Evolutionary conservation across 208 protist genomes (phyloP).

Genomic region (Phytomonas serpens): DNA sequence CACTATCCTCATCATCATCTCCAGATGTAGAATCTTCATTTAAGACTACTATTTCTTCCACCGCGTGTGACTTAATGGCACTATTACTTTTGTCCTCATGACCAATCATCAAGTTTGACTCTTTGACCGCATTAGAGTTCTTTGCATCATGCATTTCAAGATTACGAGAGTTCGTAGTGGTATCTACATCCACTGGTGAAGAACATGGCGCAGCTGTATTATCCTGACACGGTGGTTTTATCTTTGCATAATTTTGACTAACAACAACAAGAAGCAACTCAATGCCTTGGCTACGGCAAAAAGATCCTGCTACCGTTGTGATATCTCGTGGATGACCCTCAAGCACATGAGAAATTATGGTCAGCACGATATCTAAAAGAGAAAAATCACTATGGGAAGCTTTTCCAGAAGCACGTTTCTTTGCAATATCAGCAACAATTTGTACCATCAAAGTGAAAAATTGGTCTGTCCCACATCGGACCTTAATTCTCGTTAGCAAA

Average conservation of each 20-base stretch:
- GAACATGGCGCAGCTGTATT: neutral
- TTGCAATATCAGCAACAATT: slow-evolving; percentile 65
- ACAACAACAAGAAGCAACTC: slow-evolving; percentile 79
- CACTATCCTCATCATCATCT: slow-evolving; percentile 16
- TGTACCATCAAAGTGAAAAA: slow-evolving; percentile 78
- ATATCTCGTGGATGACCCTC: slow-evolving; percentile 28
- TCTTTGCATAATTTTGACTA: slow-evolving; percentile 70
- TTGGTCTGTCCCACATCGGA: slow-evolving; percentile 68
- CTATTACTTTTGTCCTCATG: neutral
- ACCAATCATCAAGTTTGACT: neutral
- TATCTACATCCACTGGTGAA: neutral
- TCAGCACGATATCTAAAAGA: slow-evolving; percentile 76
- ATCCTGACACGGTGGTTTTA: neutral
- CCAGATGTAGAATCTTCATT: neutral
- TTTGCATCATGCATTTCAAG: neutral
- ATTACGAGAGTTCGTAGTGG: neutral
- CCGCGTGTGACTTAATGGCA: neutral
- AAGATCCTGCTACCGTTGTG: slow-evolving; percentile 49
- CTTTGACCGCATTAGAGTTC: neutral
- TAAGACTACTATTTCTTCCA: neutral
- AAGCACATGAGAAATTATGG: slow-evolving; percentile 48
- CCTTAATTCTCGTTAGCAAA: slow-evolving; percentile 44
- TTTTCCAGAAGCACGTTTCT: slow-evolving; percentile 40
- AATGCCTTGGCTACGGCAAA: slow-evolving; percentile 76
- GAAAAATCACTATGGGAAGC: slow-evolving; percentile 49